These are phyloP conservation scores for Croton laevigatus DNA, from an alignment of 441 rosid genomes.

Conservation along the genomic window DNA sequence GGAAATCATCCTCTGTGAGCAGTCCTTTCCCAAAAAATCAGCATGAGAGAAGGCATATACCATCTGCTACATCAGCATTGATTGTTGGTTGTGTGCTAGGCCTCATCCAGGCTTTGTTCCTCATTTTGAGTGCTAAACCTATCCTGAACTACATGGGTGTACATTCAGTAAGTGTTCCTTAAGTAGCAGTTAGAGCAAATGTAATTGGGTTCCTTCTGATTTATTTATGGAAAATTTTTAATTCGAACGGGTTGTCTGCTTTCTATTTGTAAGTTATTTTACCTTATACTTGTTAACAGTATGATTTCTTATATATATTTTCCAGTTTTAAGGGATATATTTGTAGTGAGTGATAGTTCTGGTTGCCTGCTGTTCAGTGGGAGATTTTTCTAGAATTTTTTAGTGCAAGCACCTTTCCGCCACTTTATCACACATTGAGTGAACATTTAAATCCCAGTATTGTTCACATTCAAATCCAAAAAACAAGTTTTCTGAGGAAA, in stretches of 20 bases:
- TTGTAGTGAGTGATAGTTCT: background rate
- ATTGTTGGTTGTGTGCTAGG: slow-evolving; percentile 78
- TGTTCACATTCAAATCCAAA: background rate
- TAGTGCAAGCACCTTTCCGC: background rate
- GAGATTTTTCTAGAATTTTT: background rate
- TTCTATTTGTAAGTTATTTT: background rate
- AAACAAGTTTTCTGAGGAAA: background rate
- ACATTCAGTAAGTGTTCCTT: slow-evolving; percentile 45
- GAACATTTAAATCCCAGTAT: background rate
- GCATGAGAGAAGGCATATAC: slow-evolving; percentile 57
- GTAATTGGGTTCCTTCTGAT: background rate
- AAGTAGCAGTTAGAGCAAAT: background rate
- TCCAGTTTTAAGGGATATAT: background rate
- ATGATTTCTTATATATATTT: background rate
- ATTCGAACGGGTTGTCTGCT: background rate
- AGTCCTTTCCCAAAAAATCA: slow-evolving; percentile 28
- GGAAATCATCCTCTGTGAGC: slow-evolving; percentile 25
- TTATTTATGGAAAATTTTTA: background rate
- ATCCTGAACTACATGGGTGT: slow-evolving; percentile 82
- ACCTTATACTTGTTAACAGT: background rate
- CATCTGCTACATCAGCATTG: slow-evolving; percentile 89
- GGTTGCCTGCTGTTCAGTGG: background rate
- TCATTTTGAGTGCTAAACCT: slow-evolving; percentile 61
- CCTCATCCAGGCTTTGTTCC: slow-evolving; percentile 61
- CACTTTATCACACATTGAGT: background rate